Percentiles rank a stretch among this genome's conserved stretches.
These are phyloP conservation scores for Claviceps arundinis DNA, from an alignment of 2,329 filamentous ascomycete genomes.

Conservation along the genomic window DNA sequence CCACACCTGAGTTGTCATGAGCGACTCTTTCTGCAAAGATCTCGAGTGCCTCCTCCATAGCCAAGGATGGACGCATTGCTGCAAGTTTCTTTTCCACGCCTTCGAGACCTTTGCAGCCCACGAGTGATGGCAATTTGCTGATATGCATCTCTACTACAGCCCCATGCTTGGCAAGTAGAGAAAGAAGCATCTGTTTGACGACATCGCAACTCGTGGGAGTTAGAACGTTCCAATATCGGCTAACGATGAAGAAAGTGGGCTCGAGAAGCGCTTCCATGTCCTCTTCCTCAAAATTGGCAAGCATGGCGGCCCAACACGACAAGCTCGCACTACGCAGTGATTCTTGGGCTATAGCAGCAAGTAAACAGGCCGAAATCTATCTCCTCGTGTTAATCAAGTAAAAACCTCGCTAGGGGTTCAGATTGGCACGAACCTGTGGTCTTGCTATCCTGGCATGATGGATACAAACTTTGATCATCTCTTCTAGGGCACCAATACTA, in stretches of 20 bases:
- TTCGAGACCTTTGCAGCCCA: constrained; percentile 53
- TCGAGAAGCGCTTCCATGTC: constrained; percentile 73
- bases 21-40: constrained; percentile 56
- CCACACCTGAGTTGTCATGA: constrained; percentile 78
- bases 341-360: constrained; percentile 65
- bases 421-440: constrained; percentile 54
- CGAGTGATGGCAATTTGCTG: constrained; percentile 65
- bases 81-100: constrained; percentile 54
- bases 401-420: neutral
- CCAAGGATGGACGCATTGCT: constrained; percentile 39
- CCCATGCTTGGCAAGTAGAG: constrained; percentile 51
- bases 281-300: constrained; percentile 60
- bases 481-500: constrained; percentile 71
- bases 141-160: constrained; percentile 51
- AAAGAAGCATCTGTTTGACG: constrained; percentile 49
- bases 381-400: neutral
- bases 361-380: constrained; percentile 81
- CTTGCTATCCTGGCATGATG: constrained; percentile 63
- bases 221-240: constrained; percentile 64
- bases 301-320: constrained; percentile 69
- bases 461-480: constrained; percentile 70
- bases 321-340: constrained; percentile 70
- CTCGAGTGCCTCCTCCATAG: constrained; percentile 4
- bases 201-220: constrained; percentile 44
- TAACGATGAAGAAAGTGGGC: constrained; percentile 78